Evolutionary conservation across 495 filamentous ascomycete species (phyloP).

Genomic region (Talaromyces adpressus): DNA sequence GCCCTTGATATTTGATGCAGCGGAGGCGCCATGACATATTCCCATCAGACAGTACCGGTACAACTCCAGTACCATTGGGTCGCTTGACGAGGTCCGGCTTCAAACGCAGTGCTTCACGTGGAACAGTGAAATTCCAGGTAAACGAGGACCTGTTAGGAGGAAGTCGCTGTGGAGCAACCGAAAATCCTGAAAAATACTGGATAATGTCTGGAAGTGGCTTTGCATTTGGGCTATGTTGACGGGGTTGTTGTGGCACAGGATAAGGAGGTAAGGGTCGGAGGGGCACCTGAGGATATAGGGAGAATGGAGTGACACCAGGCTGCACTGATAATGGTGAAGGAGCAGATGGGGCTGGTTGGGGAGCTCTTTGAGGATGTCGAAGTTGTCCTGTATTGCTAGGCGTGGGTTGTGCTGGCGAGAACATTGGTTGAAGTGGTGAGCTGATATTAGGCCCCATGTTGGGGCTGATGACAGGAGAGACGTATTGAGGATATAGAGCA

Average conservation of each 20-base stretch:
- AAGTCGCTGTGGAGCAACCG: conserved; percentile 29
- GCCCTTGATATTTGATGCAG: conserved; percentile 22
- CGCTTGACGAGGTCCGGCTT: conserved; percentile 12
- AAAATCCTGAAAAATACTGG: conserved; percentile 39
- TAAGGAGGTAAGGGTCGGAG: not conserved
- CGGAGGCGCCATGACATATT: conserved; percentile 35
- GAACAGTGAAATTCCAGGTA: conserved; percentile 23
- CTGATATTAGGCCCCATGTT: not conserved
- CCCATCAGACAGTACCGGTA: conserved; percentile 20
- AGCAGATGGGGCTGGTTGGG: conserved; percentile 1
- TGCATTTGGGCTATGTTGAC: not conserved
- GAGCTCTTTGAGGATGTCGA: not conserved
- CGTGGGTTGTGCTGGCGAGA: not conserved
- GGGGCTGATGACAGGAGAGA: not conserved
- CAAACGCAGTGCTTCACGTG: conserved; percentile 10
- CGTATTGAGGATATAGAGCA: not conserved
- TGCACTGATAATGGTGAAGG: not conserved
- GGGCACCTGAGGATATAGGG: not conserved
- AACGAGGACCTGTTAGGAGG: conserved; percentile 16
- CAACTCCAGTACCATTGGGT: conserved; percentile 9
- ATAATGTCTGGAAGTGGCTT: conserved; percentile 17
- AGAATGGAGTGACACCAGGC: not conserved
- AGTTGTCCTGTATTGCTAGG: not conserved
- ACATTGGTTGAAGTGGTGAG: not conserved
- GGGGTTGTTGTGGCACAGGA: not conserved